Evolutionary conservation across 768 basidiomycete genomes (phyloP).

Genomic region (Multifurca ochricompacta): DNA sequence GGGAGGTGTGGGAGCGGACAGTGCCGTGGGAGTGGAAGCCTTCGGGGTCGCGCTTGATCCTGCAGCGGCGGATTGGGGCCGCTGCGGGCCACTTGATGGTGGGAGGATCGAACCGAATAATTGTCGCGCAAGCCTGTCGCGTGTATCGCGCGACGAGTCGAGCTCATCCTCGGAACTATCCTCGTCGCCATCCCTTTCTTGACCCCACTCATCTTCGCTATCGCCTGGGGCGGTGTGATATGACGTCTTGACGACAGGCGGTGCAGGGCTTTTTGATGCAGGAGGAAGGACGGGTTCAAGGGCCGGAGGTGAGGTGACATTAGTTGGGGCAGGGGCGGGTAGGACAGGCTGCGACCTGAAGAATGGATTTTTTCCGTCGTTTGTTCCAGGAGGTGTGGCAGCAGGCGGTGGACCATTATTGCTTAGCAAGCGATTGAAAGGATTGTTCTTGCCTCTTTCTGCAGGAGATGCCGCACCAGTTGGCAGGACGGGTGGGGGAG

Average conservation of each 20-base stretch:
- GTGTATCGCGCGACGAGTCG: slow-evolving; percentile 50
- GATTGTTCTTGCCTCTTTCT: slow-evolving; percentile 63
- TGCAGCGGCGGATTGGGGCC: slow-evolving; percentile 51
- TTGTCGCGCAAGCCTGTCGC: slow-evolving; percentile 66
- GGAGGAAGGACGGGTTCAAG: slow-evolving; percentile 31
- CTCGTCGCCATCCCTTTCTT: slow-evolving; percentile 60
- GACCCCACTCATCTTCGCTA: slow-evolving; percentile 78
- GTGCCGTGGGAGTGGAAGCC: slow-evolving; percentile 25
- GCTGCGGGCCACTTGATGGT: slow-evolving; percentile 24
- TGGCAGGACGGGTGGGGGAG: slow-evolving; percentile 34
- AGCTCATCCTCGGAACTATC: slow-evolving; percentile 79
- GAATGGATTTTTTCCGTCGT: slow-evolving; percentile 69
- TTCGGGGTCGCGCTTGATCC: slow-evolving; percentile 10
- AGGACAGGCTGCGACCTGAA: slow-evolving; percentile 43
- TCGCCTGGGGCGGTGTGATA: slow-evolving; percentile 57
- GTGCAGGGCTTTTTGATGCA: slow-evolving; percentile 42
- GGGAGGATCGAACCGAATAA: slow-evolving; percentile 71
- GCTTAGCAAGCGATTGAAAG: slow-evolving; percentile 64
- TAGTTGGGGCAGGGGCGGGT: slow-evolving; percentile 20
- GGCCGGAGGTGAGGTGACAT: slow-evolving; percentile 21
- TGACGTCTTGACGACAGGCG: slow-evolving; percentile 43
- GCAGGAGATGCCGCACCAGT: slow-evolving; percentile 27
- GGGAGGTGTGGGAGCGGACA: slow-evolving; percentile 32
- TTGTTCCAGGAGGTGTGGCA: slow-evolving; percentile 30
- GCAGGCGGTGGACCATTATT: slow-evolving; percentile 35